phyloP scores from a whole-genome alignment of 805 yeast species.

The Ogataea kodamae region DNA sequence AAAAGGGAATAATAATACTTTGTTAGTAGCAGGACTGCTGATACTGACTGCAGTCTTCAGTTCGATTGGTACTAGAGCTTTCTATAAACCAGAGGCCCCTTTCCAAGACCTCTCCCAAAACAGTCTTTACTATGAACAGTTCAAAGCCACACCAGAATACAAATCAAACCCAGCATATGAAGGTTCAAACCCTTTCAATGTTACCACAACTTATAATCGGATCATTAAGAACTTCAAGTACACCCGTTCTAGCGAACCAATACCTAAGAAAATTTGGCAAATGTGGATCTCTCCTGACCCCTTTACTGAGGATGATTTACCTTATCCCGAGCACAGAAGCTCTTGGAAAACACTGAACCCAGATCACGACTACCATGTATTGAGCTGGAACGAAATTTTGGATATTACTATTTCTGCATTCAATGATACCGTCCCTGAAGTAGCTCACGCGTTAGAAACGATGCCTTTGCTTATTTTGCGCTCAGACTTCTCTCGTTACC shows the following conservation, averaged over 20 bases:
- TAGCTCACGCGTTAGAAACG: conserved; percentile 62
- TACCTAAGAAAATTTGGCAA: conserved; percentile 20
- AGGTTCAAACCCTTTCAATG: conserved; percentile 31
- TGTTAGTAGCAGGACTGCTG: conserved; percentile 4
- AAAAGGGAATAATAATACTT: conserved; percentile 4
- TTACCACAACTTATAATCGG: conserved; percentile 14
- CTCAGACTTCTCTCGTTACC: conserved; percentile 86
- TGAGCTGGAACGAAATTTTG: conserved; percentile 51
- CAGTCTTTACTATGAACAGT: conserved; percentile 9
- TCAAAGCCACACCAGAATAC: conserved; percentile 31
- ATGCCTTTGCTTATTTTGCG: conserved; percentile 77
- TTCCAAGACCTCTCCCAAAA: no score
- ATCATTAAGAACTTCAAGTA: conserved; percentile 16
- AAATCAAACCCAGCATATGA: conserved; percentile 32
- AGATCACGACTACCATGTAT: conserved; percentile 58
- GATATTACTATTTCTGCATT: conserved; percentile 48
- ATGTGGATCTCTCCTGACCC: conserved; percentile 18
- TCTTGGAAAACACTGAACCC: conserved; percentile 64
- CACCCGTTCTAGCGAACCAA: conserved; percentile 11
- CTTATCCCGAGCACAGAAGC: conserved; percentile 39
- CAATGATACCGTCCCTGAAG: conserved; percentile 66
- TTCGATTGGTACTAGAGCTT: conserved; percentile 7
- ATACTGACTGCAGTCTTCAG: conserved; percentile 10
- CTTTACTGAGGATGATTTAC: conserved; percentile 45
- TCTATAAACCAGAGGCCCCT: no score